Evolutionary conservation across 1,284 basidiomycete genomes (phyloP), one percentile per base, ranked within the genome.

Genomic region (Taiwanofungus camphoratus): DNA sequence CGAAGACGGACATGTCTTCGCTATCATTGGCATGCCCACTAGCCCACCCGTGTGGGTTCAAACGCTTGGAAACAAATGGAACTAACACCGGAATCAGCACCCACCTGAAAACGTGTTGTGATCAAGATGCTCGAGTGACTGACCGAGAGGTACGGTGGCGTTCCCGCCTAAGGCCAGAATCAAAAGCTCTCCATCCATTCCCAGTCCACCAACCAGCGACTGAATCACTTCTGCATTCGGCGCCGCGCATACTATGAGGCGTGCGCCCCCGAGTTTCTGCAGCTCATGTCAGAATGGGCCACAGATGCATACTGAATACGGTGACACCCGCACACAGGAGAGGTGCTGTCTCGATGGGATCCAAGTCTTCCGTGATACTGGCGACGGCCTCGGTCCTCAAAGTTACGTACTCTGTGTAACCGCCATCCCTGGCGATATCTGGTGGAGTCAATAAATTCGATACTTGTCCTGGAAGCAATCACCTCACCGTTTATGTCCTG

Each of bases 311-410:
- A 58, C 56, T 52, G 49, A 56, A 59, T 0, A 53, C 51, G 1
- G 54, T 52, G 32, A 59, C 49, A 11, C 61, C 86, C 13, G 88
- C 86, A 53, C 89, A 93, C 18, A 92, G 75, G 45, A 92, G 76
- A 2, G 89, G 86, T 4, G 89, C 88, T 12, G 89, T 89, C n/a
- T 74, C 77, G 13, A 75, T 73, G 50, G 84, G 79, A 43, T 77
- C 71, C 36, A 92, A 61, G 4, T 61, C 67, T 2, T 82, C 74
- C 5, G 88, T 88, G 54, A 92, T 89, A 4, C 75, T 76, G 2
- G 87, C 87, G 39, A 92, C 81, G 1, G 54, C 59, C 52, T 49
- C 49, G 1, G 41, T 54, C 32, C 53, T 32, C n/a, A 49, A 27
- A 2, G 52, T 57, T 12, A 49, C 46, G 32, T 52, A 56, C 43